phyloP scores from a whole-genome alignment of 768 basidiomycete genomes.

The Antrodiella citrinella region DNA sequence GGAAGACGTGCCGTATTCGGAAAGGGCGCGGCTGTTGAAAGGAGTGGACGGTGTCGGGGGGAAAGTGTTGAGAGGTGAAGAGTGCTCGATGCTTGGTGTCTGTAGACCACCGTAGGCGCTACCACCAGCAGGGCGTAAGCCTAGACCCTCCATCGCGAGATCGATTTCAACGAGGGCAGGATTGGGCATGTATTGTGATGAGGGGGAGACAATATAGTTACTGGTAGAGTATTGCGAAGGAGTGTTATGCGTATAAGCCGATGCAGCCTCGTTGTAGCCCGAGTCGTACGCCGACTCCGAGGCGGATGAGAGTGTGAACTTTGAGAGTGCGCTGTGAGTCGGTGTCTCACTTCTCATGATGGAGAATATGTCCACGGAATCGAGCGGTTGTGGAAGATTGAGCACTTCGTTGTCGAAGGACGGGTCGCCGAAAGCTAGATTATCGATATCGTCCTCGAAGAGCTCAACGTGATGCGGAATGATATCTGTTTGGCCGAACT shows the following conservation, averaged over 20 bases:
- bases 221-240: slow-evolving; percentile 37
- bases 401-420: slow-evolving; percentile 2
- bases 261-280: slow-evolving; percentile 50
- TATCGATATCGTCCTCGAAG: neutral
- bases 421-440: slow-evolving; percentile 44
- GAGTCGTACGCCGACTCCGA: slow-evolving; percentile 43
- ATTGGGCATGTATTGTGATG: slow-evolving; percentile 9
- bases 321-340: slow-evolving; percentile 64
- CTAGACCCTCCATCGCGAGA: slow-evolving; percentile 52
- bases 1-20: slow-evolving; percentile 50
- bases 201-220: neutral
- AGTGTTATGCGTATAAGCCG: slow-evolving; percentile 47
- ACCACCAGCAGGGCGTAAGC: slow-evolving; percentile 4
- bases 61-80: neutral
- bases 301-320: slow-evolving; percentile 73
- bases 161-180: slow-evolving; percentile 30
- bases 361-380: neutral
- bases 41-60: neutral
- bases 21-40: slow-evolving; percentile 41
- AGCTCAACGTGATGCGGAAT: neutral
- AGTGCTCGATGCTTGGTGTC: slow-evolving; percentile 36
- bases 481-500: neutral
- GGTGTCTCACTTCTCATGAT: slow-evolving; percentile 33
- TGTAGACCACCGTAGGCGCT: neutral
- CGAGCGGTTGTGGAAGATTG: slow-evolving; percentile 51